Evolutionary conservation across 2,329 filamentous ascomycete species (phyloP).

Genomic region (Incumbomyces lentus): DNA sequence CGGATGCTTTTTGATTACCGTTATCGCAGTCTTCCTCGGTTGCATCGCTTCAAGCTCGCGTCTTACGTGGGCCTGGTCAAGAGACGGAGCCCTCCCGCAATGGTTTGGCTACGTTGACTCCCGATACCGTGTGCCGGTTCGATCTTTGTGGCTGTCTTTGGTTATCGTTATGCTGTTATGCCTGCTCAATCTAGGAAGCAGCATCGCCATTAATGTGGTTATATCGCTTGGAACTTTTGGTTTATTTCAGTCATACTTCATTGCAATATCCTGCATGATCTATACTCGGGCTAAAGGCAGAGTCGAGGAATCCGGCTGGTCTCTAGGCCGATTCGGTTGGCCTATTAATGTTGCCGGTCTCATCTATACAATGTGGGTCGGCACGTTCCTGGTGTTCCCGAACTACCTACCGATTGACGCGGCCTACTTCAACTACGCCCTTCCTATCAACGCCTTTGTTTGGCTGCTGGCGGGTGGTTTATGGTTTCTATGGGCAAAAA

Average conservation of each 20-base stretch:
- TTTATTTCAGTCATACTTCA: conserved; percentile 31
- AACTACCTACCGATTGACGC: conserved; percentile 24
- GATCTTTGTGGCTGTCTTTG: conserved; percentile 29
- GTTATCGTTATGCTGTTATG: conserved; percentile 26
- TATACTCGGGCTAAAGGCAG: conserved; percentile 8
- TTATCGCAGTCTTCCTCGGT: conserved; percentile 10
- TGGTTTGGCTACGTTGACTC: conserved; percentile 28
- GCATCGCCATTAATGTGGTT: conserved; percentile 30
- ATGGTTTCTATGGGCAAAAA: conserved; percentile 9
- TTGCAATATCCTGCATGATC: conserved; percentile 23
- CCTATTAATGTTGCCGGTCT: conserved; percentile 27
- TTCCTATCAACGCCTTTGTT: conserved; percentile 23
- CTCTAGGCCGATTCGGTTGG: conserved; percentile 23
- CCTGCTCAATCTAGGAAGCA: conserved; percentile 32
- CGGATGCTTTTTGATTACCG: conserved; percentile 10
- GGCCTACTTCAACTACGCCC: conserved; percentile 28
- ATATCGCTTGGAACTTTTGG: conserved; percentile 29
- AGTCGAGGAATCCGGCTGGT: conserved; percentile 21
- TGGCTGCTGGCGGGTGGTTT: conserved; percentile 7
- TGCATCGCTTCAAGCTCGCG: conserved; percentile 37
- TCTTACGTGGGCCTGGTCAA: conserved; percentile 41
- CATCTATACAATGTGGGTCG: conserved; percentile 12
- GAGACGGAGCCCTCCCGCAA: conserved; percentile 37
- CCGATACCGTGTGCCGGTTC: conserved; percentile 28
- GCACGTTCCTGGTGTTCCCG: conserved; percentile 26